phyloP scores from a whole-genome alignment of 306 rosid species.

The Cicer chorassanicum region DNA sequence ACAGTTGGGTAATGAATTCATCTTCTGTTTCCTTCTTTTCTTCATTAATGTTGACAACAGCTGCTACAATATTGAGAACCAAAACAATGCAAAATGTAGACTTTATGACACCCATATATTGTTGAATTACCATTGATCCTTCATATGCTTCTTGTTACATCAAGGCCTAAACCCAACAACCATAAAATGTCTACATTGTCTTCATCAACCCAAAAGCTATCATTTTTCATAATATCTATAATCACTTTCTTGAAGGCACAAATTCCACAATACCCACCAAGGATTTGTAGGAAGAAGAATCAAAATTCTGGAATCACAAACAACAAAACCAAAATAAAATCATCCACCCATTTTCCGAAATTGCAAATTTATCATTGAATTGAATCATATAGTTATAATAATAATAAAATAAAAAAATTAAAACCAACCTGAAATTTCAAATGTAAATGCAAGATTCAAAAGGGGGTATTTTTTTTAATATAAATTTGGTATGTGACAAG shows the following conservation, averaged over 20 bases:
- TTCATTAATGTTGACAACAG: constrained; percentile 48
- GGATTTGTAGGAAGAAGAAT: constrained; percentile 14
- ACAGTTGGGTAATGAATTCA: constrained; percentile 56
- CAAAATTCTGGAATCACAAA: constrained; percentile 33
- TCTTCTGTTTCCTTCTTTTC: constrained; percentile 53
- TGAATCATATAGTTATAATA: background rate
- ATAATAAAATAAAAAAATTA: background rate
- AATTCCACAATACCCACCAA: constrained; percentile 49
- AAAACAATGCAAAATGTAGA: constrained; percentile 61
- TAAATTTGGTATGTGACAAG: constrained; percentile 47
- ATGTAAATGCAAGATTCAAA: constrained; percentile 33
- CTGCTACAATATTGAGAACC: constrained; percentile 54
- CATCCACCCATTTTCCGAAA: constrained; percentile 22
- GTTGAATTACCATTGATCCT: constrained; percentile 53
- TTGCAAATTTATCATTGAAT: constrained; percentile 41
- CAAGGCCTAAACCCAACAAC: constrained; percentile 52
- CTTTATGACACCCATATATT: constrained; percentile 59
- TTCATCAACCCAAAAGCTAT: constrained; percentile 45
- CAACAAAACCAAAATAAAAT: constrained; percentile 33
- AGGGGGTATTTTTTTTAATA: background rate
- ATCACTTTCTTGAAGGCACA: constrained; percentile 20
- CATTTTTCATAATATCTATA: constrained; percentile 37
- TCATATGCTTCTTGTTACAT: constrained; percentile 59
- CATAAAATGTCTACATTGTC: constrained; percentile 53
- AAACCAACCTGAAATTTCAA: constrained; percentile 41